phyloP scores from a whole-genome alignment of 2,329 filamentous ascomycete genomes.

The Penicillium brevicompactum region DNA sequence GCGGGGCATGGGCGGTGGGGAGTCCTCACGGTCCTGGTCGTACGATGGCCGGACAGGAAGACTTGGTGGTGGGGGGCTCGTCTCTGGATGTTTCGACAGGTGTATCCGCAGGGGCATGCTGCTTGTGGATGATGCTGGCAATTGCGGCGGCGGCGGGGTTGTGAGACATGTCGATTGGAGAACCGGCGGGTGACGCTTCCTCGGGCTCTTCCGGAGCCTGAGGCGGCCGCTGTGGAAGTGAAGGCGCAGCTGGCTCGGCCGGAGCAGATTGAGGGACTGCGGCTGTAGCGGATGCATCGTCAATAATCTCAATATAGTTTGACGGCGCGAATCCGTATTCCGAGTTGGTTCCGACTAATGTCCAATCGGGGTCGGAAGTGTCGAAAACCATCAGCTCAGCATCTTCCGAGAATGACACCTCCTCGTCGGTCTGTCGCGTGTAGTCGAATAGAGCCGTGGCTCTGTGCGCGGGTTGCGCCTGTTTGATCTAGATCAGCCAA shows the following conservation, averaged over 20 bases:
- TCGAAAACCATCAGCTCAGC: constrained; percentile 83
- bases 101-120: constrained; percentile 37
- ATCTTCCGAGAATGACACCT: constrained; percentile 93
- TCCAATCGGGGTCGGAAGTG: constrained; percentile 92
- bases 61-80: constrained; percentile 37
- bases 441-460: constrained; percentile 99
- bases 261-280: constrained; percentile 23
- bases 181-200: constrained; percentile 27
- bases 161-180: constrained; percentile 48
- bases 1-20: constrained; percentile 56
- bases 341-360: constrained; percentile 78
- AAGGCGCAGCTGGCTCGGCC: constrained; percentile 45
- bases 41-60: constrained; percentile 55
- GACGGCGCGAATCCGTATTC: constrained; percentile 94
- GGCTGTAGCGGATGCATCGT: constrained; percentile 53
- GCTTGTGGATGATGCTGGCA: constrained; percentile 50
- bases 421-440: constrained; percentile 93
- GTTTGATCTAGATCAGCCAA: constrained; percentile 13
- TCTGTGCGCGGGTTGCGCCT: constrained; percentile 67
- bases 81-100: constrained; percentile 29
- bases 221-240: constrained; percentile 33
- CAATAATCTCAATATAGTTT: constrained; percentile 85
- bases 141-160: constrained; percentile 61
- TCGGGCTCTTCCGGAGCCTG: constrained; percentile 28
- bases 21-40: constrained; percentile 60